phyloP scores from a whole-genome alignment of 225 moss, liverwort and hornwort species.

The Rhytidiadelphus loreus region DNA sequence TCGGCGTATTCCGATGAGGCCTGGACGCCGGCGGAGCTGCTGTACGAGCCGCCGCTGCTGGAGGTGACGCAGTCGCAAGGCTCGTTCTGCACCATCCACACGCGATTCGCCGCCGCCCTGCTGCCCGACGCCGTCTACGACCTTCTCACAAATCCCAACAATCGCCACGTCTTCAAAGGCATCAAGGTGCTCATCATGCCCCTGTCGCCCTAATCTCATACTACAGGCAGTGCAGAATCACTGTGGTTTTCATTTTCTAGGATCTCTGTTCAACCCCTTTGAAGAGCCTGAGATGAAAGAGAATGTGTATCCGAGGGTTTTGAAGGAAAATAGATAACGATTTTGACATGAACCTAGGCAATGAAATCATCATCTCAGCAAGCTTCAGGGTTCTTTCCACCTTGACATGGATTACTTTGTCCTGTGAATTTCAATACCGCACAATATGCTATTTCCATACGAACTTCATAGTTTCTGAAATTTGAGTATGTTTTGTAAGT shows the following conservation, averaged over 20 bases:
- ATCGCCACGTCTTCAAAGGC: constrained; percentile 74
- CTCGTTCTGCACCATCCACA: constrained; percentile 65
- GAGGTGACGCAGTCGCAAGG: constrained; percentile 60
- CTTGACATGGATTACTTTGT: neutral
- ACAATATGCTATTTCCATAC: neutral
- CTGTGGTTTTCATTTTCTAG: neutral
- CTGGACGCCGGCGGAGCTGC: constrained; percentile 54
- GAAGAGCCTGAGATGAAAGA: neutral
- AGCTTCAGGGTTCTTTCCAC: neutral
- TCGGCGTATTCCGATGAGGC: constrained; percentile 52
- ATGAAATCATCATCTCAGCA: neutral
- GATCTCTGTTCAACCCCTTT: too few relatives aligned
- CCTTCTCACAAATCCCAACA: constrained; percentile 78
- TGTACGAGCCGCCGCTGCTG: constrained; percentile 55
- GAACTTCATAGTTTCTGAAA: neutral
- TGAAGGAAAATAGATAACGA: too few relatives aligned
- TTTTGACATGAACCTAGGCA: neutral
- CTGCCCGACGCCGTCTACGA: constrained; percentile 64
- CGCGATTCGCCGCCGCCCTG: constrained; percentile 58
- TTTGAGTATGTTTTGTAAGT: neutral
- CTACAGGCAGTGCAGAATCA: neutral
- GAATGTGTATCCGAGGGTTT: neutral
- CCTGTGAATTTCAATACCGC: neutral
- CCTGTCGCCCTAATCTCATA: too few relatives aligned
- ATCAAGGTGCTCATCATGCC: constrained; percentile 41